Conservation (phyloP, 768 basidiomycete species). For the Boletus sp. region DNA sequence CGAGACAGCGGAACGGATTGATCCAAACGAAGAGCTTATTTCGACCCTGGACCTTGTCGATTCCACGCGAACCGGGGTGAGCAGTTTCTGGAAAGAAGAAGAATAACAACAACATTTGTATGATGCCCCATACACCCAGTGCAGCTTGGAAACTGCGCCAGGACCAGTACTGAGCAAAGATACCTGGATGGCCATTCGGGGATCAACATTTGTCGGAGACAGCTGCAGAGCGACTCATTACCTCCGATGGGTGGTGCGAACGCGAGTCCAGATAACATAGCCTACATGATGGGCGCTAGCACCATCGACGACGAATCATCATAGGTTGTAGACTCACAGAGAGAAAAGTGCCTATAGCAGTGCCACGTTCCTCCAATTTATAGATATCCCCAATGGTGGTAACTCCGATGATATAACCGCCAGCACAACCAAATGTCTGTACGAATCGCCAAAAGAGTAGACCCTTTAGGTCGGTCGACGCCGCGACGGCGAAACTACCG, state of each 20-base stretch:
- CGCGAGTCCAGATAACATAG: conserved; percentile 55
- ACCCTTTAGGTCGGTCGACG: conserved; percentile 38
- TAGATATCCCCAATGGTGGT: conserved; percentile 70
- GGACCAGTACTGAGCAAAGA: conserved; percentile 56
- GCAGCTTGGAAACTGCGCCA: conserved; percentile 61
- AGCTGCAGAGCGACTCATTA: conserved; percentile 4
- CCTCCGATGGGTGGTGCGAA: conserved; percentile 62
- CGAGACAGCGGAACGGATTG: conserved; percentile 57
- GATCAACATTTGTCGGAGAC: neutral
- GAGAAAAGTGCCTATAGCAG: conserved; percentile 59
- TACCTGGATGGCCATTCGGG: conserved; percentile 32
- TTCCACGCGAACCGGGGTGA: conserved; percentile 54
- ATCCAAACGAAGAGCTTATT: conserved; percentile 42
- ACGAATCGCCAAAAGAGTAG: conserved; percentile 63
- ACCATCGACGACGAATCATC: neutral
- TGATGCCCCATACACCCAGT: conserved; percentile 41
- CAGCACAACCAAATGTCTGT: conserved; percentile 64
- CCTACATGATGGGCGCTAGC: conserved; percentile 24
- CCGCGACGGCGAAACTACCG: conserved; percentile 59
- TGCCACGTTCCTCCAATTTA: conserved; percentile 57
- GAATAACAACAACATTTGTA: conserved; percentile 40
- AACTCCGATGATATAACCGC: conserved; percentile 51
- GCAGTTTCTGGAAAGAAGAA: conserved; percentile 63
- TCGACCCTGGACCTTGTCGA: conserved; percentile 42
- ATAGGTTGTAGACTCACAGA: conserved; percentile 35